phyloP scores from a whole-genome alignment of 139 green algal species.

The Haematococcus lacustris region DNA sequence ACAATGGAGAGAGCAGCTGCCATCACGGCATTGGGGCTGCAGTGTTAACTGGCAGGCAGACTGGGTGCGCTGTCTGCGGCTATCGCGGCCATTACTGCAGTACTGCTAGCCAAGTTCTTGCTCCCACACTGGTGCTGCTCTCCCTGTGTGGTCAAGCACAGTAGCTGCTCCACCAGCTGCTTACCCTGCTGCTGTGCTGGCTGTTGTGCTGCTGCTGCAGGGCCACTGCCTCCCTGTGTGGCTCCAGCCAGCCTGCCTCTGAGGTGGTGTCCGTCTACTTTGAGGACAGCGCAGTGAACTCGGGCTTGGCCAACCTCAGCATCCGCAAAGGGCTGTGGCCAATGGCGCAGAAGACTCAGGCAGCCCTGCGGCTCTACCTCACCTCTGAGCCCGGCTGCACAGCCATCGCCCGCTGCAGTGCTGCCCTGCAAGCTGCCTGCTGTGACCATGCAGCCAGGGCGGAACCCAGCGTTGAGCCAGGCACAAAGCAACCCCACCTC shows the following conservation, averaged over 20 bases:
- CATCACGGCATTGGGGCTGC: no score
- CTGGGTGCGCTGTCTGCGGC: no score
- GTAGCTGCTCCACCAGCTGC: no score
- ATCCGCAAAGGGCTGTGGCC: constrained; percentile 67
- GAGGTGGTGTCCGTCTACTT: constrained; percentile 67
- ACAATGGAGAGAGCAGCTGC: no score
- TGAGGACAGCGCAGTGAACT: constrained; percentile 53
- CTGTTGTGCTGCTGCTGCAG: background rate
- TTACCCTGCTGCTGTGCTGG: no score
- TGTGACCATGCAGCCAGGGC: no score
- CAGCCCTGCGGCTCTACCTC: background rate
- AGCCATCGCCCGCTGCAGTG: background rate
- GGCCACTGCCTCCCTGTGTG: background rate
- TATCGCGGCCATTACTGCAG: no score
- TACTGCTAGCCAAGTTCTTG: no score
- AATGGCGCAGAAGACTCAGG: constrained; percentile 25
- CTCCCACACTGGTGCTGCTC: no score
- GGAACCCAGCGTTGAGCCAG: background rate
- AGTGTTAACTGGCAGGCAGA: no score
- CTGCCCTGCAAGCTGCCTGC: background rate
- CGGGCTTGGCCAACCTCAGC: constrained; percentile 60
- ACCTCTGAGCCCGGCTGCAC: background rate
- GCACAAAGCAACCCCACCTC: no score
- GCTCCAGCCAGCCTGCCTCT: constrained; percentile 16
- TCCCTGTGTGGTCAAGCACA: no score